These are phyloP conservation scores for Saccharomyces hybrid DNA, from an alignment of 1,139 yeast species.

Conservation along the genomic window DNA sequence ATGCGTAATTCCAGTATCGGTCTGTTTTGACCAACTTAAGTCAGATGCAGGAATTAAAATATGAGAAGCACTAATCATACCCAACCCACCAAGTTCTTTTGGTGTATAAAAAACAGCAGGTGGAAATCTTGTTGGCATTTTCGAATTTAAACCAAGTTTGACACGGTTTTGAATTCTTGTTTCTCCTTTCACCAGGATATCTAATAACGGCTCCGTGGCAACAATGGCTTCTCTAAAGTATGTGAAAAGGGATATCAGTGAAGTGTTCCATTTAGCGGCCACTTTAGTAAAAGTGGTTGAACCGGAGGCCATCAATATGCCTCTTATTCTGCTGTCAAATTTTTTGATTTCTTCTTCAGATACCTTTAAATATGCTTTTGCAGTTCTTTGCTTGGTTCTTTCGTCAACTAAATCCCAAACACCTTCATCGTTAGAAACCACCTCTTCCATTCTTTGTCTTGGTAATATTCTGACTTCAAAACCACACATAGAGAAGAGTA, in stretches of 20 bases:
- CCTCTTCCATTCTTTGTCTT: conserved; percentile 48
- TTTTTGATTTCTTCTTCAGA: conserved; percentile 69
- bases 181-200: conserved; percentile 80
- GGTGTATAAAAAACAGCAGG: conserved; percentile 98
- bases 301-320: conserved; percentile 90
- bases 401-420: conserved; percentile 84
- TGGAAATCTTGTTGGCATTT: conserved; percentile 98
- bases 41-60: conserved; percentile 91
- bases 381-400: conserved; percentile 73
- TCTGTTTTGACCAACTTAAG: conserved; percentile 82
- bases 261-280: conserved; percentile 95
- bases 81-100: conserved; percentile 92
- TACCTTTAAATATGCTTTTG: conserved; percentile 81
- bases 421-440: conserved; percentile 57
- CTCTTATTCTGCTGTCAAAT: conserved; percentile 79
- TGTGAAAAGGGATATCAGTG: conserved; percentile 75
- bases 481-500: conserved; percentile 87
- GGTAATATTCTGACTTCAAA: conserved; percentile 90
- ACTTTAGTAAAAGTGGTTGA: conserved; percentile 92
- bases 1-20: conserved; percentile 91
- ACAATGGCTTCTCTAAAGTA: conserved; percentile 92
- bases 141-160: conserved; percentile 89
- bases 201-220: conserved; percentile 70
- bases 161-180: conserved; percentile 91
- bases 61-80: conserved; percentile 96